Evolutionary conservation across 345 rosid species (phyloP).

Genomic region (Firmiana major): DNA sequence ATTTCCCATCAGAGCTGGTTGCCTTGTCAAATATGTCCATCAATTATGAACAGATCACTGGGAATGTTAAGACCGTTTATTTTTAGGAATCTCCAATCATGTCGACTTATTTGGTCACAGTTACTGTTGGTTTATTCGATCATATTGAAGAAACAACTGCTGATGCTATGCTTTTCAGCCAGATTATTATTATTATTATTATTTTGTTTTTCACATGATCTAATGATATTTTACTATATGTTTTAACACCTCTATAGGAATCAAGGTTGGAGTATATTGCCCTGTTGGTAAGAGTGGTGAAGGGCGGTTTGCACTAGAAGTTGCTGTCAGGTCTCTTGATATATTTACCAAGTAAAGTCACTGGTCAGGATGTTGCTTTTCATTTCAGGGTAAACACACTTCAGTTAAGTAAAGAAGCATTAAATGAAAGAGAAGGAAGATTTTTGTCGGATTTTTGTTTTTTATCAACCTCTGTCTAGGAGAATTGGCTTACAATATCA

Average conservation of each 20-base stretch:
- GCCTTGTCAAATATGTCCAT: slow-evolving; percentile 47
- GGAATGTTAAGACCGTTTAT: slow-evolving; percentile 30
- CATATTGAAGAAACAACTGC: slow-evolving; percentile 31
- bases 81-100: slow-evolving; percentile 38
- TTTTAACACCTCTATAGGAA: slow-evolving; percentile 21
- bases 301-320: slow-evolving; percentile 30
- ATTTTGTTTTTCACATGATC: background rate
- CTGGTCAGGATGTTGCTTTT: background rate
- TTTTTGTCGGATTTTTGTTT: background rate
- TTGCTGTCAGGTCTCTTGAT: slow-evolving; percentile 39
- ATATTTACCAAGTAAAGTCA: slow-evolving; percentile 33
- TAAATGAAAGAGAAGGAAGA: background rate
- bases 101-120: slow-evolving; percentile 48
- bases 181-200: no score
- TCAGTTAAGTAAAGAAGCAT: background rate
- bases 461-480: background rate
- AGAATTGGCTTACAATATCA: no score
- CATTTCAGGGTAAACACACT: background rate
- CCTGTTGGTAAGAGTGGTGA: slow-evolving; percentile 34
- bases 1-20: slow-evolving; percentile 24
- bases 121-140: slow-evolving; percentile 43
- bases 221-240: background rate
- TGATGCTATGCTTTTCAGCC: slow-evolving; percentile 26
- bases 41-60: slow-evolving; percentile 28
- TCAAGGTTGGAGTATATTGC: slow-evolving; percentile 34